Conservation (phyloP, 2,329 filamentous ascomycete species). For the Aspergillus jensenii region DNA sequence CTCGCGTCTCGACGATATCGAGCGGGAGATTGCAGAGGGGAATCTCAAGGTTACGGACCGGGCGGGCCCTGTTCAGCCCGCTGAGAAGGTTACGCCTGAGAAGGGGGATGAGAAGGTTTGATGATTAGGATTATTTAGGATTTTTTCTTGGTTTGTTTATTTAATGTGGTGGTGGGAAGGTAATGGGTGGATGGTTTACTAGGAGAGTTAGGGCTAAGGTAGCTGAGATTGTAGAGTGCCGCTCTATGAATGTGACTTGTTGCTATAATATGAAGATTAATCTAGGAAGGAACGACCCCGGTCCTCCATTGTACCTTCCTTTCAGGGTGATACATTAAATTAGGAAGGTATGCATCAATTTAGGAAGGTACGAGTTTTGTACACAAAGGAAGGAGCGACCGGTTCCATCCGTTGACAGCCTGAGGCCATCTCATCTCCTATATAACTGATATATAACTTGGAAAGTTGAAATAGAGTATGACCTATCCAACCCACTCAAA, state of each 20-base stretch:
- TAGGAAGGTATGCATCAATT: too few relatives aligned
- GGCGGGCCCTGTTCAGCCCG: not conserved
- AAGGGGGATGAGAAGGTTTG: not conserved
- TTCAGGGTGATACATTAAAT: not conserved
- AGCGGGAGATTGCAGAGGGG: slow-evolving; percentile 16
- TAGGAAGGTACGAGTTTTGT: too few relatives aligned
- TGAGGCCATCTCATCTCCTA: not conserved
- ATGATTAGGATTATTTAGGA: not conserved
- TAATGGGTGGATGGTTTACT: not conserved
- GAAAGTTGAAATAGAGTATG: too few relatives aligned
- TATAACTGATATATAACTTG: too few relatives aligned
- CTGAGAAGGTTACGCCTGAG: not conserved
- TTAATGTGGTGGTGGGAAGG: not conserved
- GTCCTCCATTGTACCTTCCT: not conserved
- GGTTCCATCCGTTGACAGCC: not conserved
- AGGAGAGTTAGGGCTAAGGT: too few relatives aligned
- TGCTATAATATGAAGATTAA: not conserved
- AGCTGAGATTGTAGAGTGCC: too few relatives aligned
- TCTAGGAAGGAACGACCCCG: not conserved
- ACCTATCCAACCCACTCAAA: slow-evolving; percentile 22
- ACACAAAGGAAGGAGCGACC: not conserved
- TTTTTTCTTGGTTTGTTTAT: not conserved
- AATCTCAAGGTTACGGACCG: slow-evolving; percentile 16
- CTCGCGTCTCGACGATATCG: slow-evolving; percentile 17
- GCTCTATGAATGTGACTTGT: too few relatives aligned